Base-by-base conservation (phyloP, 495 filamentous ascomycete genomes). In the Aspergillus leporis region DNA sequence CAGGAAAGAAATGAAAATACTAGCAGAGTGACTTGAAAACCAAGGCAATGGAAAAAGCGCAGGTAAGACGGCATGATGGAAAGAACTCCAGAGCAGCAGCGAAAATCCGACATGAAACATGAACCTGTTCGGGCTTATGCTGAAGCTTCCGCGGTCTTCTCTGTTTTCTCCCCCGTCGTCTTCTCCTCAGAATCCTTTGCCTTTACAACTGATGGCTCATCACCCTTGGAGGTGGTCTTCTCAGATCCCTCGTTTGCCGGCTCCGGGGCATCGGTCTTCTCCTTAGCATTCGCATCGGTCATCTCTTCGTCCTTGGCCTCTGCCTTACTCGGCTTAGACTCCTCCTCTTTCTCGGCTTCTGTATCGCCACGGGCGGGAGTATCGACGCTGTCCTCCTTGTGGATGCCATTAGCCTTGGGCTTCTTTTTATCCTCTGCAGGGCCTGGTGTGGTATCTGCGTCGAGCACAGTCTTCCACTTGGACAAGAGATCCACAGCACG, bases 391-490 rank as follows among this genome's bases (percentile, higher is more conserved):
- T 76, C 74, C 12, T 80, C 81, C 51, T 85, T 83, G 61, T 77
- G 67, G 34, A 76, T 66, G 25, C 81, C 84, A 50, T 88, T 87
- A 7, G 75, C 68, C 45, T 74, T 71, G 45, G 72, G 66, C 66
- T 73, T 74, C 22, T 73, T 72, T 63, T 83, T 81, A 41, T 73
- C 74, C 52, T 71, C 69, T 53, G 70, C 71, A 10, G 67, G 70
- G 19, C 61, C 71, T 16, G 81, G 75, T 16, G 72, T 67, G 43
- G 71, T 66, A 47, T 87, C 85, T 4, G 75, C 75, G 14, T 86
- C 83, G n/a, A 96, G 78, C 5, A 89, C 80, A 67, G 85, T 86
- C 72, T 90, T 93, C 92, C 92, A 97, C 71, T 83, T 87, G 55
- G 87, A 85, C 16, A 96, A 76, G 36, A 96, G 79, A 18, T 78